Evolutionary conservation across 2,329 filamentous ascomycete species (phyloP).

Genomic region (Cryoendolithus antarcticus): DNA sequence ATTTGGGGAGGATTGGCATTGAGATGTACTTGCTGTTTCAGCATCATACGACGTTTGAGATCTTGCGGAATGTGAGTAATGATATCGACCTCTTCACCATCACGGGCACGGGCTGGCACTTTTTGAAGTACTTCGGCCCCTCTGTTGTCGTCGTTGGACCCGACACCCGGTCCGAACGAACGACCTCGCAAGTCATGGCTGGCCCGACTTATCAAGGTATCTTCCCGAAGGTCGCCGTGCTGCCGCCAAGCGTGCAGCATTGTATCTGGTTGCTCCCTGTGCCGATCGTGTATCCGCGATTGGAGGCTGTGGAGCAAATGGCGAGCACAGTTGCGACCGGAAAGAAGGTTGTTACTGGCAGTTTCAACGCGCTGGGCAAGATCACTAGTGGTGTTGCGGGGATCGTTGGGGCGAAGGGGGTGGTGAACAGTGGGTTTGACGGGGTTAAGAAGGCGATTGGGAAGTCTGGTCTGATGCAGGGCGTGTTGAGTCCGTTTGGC

Average conservation of each 20-base stretch:
- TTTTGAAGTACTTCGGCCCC: conserved; percentile 90
- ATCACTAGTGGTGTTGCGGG: conserved; percentile 90
- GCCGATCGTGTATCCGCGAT: conserved; percentile 76
- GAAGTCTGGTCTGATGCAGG: conserved; percentile 90
- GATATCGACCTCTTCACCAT: conserved; percentile 92
- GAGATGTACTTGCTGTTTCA: conserved; percentile 99
- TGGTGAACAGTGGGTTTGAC: conserved; percentile 84
- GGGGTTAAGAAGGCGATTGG: conserved; percentile 94
- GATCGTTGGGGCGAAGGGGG: conserved; percentile 86
- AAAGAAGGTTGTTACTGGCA: conserved; percentile 92
- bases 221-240: conserved; percentile 84
- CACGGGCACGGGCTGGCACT: conserved; percentile 96
- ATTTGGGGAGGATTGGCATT: conserved; percentile 86
- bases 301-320: conserved; percentile 84
- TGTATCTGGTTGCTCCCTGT: conserved; percentile 94
- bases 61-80: conserved; percentile 75
- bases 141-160: conserved; percentile 80
- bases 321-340: conserved; percentile 85
- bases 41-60: conserved; percentile 89
- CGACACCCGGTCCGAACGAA: conserved; percentile 85
- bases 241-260: conserved; percentile 89
- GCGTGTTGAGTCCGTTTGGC: conserved; percentile 88
- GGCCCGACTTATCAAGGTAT: conserved; percentile 94
- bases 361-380: conserved; percentile 91
- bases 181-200: conserved; percentile 81